These are phyloP conservation scores for Xylaria grammica DNA, from an alignment of 495 filamentous ascomycete genomes.

Conservation along the genomic window DNA sequence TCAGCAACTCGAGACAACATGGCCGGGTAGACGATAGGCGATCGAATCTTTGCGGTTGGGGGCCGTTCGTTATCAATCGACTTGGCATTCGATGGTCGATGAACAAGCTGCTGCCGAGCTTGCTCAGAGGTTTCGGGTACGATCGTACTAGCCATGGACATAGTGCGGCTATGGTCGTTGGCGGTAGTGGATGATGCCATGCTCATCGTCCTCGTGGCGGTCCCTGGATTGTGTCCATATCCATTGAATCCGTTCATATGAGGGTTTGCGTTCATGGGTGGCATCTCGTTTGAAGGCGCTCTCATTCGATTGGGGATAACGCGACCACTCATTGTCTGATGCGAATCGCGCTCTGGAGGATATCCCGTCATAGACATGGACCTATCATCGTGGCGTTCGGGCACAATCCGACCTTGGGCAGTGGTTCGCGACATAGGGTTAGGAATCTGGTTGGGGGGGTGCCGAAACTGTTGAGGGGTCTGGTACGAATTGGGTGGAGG, in stretches of 20 bases:
- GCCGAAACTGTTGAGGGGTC: constrained; percentile 73
- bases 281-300: constrained; percentile 43
- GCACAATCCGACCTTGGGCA: constrained; percentile 86
- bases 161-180: constrained; percentile 57
- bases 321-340: constrained; percentile 89
- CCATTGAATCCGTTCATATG: constrained; percentile 30
- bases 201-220: constrained; percentile 55
- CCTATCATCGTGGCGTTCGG: constrained; percentile 88
- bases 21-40: constrained; percentile 90
- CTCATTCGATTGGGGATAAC: constrained; percentile 71
- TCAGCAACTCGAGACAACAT: constrained; percentile 89
- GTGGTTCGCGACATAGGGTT: constrained; percentile 72
- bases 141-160: constrained; percentile 90
- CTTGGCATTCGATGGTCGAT: constrained; percentile 49
- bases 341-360: constrained; percentile 72
- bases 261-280: constrained; percentile 25
- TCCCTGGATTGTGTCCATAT: constrained; percentile 42
- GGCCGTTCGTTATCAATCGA: constrained; percentile 57
- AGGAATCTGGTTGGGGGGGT: constrained; percentile 67
- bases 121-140: constrained; percentile 50
- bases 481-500: constrained; percentile 70
- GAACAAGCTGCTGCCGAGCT: constrained; percentile 46
- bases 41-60: constrained; percentile 57
- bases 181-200: constrained; percentile 56
- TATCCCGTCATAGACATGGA: constrained; percentile 96